Base-by-base conservation (phyloP, 805 yeast genomes). In the Metschnikowia aberdeeniae region DNA sequence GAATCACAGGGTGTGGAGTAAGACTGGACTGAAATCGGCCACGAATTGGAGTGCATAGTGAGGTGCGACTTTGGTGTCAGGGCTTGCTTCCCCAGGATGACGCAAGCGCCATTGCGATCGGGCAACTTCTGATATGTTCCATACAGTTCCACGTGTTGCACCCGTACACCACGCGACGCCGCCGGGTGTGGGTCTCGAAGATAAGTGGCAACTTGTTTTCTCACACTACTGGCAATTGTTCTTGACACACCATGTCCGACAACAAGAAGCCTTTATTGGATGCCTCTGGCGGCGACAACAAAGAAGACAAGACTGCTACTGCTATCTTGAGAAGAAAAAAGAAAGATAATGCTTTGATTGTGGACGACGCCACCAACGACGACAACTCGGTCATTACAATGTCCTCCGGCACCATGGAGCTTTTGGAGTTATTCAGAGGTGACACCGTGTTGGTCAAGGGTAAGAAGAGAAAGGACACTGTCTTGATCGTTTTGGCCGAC, bases 391-490 rank as follows among this genome's bases (percentile, higher is more conserved):
- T 92, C 53, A 87, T 93, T 64, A 86, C 97, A 42, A 87, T 93
- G 84, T 85, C 95, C 30, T 86, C 96, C 13, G 84, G 84, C 66
- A 93, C 98, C 13, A 88, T 93, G 95, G 99, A 93, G 63, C 76
- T 84, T 60, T 76, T 93, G 50, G 96, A 93, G 68, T 77, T 93
- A 64, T 93, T 93, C 80, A 82, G 98, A 53, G 99, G 99, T 58
- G 99, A 93, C 64, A 93, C 98, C 30, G 98, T 93, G 17, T 75
- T 89, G 50, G 96, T 93, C 56, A 92, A 90, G 72, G 99, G 99
- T 61, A 93, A 93, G 76, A 93, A 89, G 81, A 83, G 99, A 73
- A 90, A 86, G 67, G 99, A 93, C 62, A 93, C 99, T 20, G 98
- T 93, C 12, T 77, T 93, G 66, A 88, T 93, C 66, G 99, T 92